Base-by-base conservation (phyloP, 768 basidiomycete genomes). In the Calocybe cyanea region DNA sequence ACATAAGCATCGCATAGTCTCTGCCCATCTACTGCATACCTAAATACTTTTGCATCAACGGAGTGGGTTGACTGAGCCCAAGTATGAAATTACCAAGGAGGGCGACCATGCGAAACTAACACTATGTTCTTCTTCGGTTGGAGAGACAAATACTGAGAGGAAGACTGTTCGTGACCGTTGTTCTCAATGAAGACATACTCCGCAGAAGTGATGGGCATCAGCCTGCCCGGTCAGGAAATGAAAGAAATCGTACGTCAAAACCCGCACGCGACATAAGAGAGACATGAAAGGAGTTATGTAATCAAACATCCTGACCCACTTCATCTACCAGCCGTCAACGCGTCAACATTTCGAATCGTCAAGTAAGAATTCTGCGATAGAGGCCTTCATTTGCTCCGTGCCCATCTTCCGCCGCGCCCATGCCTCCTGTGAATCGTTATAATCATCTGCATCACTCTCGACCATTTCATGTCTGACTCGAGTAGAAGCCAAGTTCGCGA, bases 61-160 rank as follows among this genome's bases (percentile, higher is more conserved):
- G 17, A 21, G 23, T 30, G 38, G 5, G 25, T 35, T 20, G 10
- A 46, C 18, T 37, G 19, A 13, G 45, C 18, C 18, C 18, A 38
- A 7, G n/a, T 32, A 23, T 38, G 30, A 23, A 46, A 41, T 21
- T 57, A 90, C 89, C 89, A 92, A 56, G 90, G 88, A 38, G 87
- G 87, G 38, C 90, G 76, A 39, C 90, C 90, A 65, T 92, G 90
- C 25, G 87, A 88, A 38, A 83, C 85, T 28, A 92, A 67, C 19
- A 92, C 70, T 2, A 80, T 87, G 57, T 92, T 92, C 68, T 90
- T 83, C 62, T 74, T 69, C 45, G 74, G 62, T 43, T 75, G 69
- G 28, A 73, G 46, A 43, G 66, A 62, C 14, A 64, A 58, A 47
- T 58, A 52, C 30, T 46, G 37, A 19, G 43, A 39, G 31, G 51